phyloP scores from a whole-genome alignment of 306 rosid genomes.

The Clitoria ternatea region DNA sequence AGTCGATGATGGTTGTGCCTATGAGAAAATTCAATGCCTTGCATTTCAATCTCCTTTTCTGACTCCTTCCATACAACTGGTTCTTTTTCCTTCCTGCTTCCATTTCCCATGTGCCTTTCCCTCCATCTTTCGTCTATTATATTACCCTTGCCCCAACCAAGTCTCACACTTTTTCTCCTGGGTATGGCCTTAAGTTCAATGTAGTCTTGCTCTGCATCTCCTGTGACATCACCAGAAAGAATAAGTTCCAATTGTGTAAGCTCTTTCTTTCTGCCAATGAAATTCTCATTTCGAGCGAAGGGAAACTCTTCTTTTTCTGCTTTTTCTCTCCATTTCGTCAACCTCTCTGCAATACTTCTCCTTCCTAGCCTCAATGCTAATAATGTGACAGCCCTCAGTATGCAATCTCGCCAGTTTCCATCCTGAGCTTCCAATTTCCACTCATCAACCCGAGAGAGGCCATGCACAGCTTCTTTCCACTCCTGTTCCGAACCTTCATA shows the following conservation, averaged over 20 bases:
- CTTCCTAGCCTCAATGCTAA: constrained; percentile 71
- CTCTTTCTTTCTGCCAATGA: constrained; percentile 80
- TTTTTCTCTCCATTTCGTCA: constrained; percentile 73
- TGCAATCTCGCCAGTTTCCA: constrained; percentile 91
- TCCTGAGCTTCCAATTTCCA: constrained; percentile 85
- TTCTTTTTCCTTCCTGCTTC: constrained; percentile 65
- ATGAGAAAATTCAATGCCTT: constrained; percentile 51
- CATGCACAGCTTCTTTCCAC: constrained; percentile 77
- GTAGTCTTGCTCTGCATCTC: constrained; percentile 74
- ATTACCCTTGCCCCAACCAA: constrained; percentile 65
- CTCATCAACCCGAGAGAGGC: constrained; percentile 73
- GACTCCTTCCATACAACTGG: constrained; percentile 85
- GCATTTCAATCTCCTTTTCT: constrained; percentile 83
- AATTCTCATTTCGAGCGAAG: constrained; percentile 59
- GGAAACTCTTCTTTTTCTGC: constrained; percentile 86
- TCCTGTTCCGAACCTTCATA: constrained; percentile 84
- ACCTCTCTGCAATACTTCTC: constrained; percentile 70
- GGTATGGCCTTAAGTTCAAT: constrained; percentile 81
- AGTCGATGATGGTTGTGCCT: constrained; percentile 44
- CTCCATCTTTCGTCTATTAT: constrained; percentile 55
- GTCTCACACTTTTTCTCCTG: constrained; percentile 51
- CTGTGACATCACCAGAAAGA: constrained; percentile 69
- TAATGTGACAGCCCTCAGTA: constrained; percentile 55
- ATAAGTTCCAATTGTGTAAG: constrained; percentile 75
- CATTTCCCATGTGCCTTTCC: constrained; percentile 33